Conservation (phyloP, 441 rosid genomes). For the Jatropha multifida region DNA sequence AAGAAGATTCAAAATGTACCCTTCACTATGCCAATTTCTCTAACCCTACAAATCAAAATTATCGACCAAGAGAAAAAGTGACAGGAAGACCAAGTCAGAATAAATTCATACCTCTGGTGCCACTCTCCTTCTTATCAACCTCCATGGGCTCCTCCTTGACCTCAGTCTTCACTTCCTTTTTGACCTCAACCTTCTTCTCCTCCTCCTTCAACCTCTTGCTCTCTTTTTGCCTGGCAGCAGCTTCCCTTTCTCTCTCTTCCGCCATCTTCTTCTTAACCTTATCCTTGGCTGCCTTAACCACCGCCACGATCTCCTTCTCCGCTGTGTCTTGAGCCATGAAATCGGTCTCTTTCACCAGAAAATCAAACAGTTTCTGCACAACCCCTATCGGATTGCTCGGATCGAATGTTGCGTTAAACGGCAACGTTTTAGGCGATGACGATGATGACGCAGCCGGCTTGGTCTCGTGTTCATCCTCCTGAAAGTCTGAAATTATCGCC, state of each 20-base stretch:
- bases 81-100: neutral
- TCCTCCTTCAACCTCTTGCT: slow-evolving; percentile 21
- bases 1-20: neutral
- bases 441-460: slow-evolving; percentile 39
- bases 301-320: slow-evolving; percentile 60
- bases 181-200: slow-evolving; percentile 16
- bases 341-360: slow-evolving; percentile 60
- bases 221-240: slow-evolving; percentile 21
- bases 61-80: neutral
- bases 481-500: slow-evolving; percentile 84
- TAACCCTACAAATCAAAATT: neutral
- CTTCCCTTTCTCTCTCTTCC: slow-evolving; percentile 28
- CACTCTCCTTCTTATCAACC: slow-evolving; percentile 26
- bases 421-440: slow-evolving; percentile 25
- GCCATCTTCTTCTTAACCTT: slow-evolving; percentile 41
- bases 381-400: slow-evolving; percentile 60
- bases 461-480: slow-evolving; percentile 42
- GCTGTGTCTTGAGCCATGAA: slow-evolving; percentile 49
- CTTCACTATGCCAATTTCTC: neutral
- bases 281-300: slow-evolving; percentile 51
- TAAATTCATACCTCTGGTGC: slow-evolving; percentile 32
- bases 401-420: slow-evolving; percentile 58
- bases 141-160: slow-evolving; percentile 5
- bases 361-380: slow-evolving; percentile 58
- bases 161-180: slow-evolving; percentile 17